These are phyloP conservation scores for Epichloe sp. DNA, from an alignment of 2,329 filamentous ascomycete genomes.

Conservation along the genomic window DNA sequence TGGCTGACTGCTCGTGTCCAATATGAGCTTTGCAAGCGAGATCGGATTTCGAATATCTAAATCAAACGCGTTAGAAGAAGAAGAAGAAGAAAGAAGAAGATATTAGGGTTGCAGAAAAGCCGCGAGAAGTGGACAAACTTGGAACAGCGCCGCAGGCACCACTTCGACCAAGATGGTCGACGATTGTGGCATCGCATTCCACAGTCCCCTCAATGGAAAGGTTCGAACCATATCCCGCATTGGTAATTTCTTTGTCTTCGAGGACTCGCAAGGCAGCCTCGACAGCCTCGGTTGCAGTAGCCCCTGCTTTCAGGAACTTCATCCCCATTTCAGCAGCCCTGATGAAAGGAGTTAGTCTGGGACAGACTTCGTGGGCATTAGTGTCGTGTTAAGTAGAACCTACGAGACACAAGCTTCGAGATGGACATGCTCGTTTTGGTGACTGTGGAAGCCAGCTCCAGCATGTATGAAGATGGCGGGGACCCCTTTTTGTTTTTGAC, in stretches of 20 bases:
- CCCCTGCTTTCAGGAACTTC: constrained; percentile 65
- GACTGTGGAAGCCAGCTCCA: constrained; percentile 86
- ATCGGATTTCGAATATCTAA: constrained; percentile 88
- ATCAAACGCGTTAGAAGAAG: background rate
- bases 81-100: too few species aligned
- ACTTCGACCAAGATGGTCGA: constrained; percentile 82
- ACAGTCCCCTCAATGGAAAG: constrained; percentile 80
- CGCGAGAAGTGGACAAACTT: constrained; percentile 42
- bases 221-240: constrained; percentile 93
- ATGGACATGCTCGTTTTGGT: constrained; percentile 72
- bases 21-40: constrained; percentile 67
- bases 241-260: constrained; percentile 92
- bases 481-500: constrained; percentile 23
- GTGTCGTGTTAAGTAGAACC: constrained; percentile 19
- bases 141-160: constrained; percentile 86
- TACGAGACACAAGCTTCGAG: constrained; percentile 81
- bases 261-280: constrained; percentile 79
- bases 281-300: constrained; percentile 73
- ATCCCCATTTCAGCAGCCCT: constrained; percentile 80
- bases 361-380: background rate
- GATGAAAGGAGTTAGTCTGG: constrained; percentile 1
- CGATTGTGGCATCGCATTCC: constrained; percentile 87
- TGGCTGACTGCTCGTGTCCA: constrained; percentile 62
- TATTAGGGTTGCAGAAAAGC: too few species aligned
- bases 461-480: constrained; percentile 90